Conservation (phyloP, 2,329 filamentous ascomycete species). For the Clathrospora elynae region DNA sequence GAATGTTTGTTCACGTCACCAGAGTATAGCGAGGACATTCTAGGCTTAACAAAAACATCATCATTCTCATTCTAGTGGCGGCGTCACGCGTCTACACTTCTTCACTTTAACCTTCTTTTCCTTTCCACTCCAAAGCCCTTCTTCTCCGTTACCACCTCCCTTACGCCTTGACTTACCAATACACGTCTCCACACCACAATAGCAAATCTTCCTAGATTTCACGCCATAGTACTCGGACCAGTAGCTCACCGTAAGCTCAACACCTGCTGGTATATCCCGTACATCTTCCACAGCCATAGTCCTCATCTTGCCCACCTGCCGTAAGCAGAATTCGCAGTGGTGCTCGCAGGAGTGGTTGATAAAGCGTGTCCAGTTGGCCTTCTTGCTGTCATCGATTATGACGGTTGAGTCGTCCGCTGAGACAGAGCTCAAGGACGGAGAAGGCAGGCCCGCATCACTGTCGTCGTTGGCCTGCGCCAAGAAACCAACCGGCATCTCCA, state of each 20-base stretch:
- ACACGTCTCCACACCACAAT: conserved; percentile 17
- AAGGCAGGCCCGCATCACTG: background rate
- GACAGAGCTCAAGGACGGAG: background rate
- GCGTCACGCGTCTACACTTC: no score
- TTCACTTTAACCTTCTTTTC: no score
- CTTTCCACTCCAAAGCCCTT: no score
- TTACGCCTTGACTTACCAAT: conserved; percentile 13
- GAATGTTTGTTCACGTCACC: no score
- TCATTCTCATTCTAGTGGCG: no score
- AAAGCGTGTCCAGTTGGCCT: conserved; percentile 27
- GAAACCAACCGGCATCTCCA: conserved; percentile 25
- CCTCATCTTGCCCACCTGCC: conserved; percentile 13
- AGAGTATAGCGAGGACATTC: no score
- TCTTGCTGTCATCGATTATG: conserved; percentile 12
- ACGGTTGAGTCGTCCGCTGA: background rate
- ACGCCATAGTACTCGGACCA: conserved; percentile 19
- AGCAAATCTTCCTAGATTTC: conserved; percentile 10
- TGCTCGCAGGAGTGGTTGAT: conserved; percentile 23
- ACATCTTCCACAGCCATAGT: conserved; percentile 21
- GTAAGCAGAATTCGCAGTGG: conserved; percentile 12
- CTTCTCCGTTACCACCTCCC: background rate
- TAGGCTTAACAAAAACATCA: no score
- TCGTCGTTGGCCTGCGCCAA: no score
- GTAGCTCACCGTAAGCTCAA: conserved; percentile 24
- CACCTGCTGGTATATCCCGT: conserved; percentile 7